Evolutionary conservation across 768 basidiomycete species (phyloP).

Genomic region (Leccinellum albellum): DNA sequence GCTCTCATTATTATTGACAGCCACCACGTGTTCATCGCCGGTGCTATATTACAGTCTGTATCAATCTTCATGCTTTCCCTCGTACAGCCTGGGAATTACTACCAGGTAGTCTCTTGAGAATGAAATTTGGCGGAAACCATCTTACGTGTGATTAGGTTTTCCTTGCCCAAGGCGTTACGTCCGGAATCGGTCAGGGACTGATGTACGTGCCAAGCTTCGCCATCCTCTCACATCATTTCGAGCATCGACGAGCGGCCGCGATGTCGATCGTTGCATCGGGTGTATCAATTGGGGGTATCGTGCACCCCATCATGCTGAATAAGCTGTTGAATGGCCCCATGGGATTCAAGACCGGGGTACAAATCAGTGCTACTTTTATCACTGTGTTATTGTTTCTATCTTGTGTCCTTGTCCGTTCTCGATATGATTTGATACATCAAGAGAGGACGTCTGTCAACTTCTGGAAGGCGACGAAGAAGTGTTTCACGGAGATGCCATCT

Average conservation of each 20-base stretch:
- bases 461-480: constrained; percentile 21
- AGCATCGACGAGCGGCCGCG: constrained; percentile 36
- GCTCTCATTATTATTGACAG: neutral
- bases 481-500: constrained; percentile 21
- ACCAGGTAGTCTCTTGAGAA: constrained; percentile 26
- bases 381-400: constrained; percentile 35
- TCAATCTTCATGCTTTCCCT: constrained; percentile 38
- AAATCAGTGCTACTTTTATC: constrained; percentile 38
- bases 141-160: constrained; percentile 29
- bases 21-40: constrained; percentile 15
- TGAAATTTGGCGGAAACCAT: neutral
- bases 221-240: constrained; percentile 45
- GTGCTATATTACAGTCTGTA: constrained; percentile 24
- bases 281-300: constrained; percentile 49
- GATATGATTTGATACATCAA: constrained; percentile 13
- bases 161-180: constrained; percentile 41
- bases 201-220: constrained; percentile 43
- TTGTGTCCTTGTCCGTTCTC: constrained; percentile 36
- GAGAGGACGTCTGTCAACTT: neutral
- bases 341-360: constrained; percentile 42
- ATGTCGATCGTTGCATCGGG: constrained; percentile 46
- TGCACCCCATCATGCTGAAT: constrained; percentile 63
- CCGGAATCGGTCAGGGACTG: constrained; percentile 41
- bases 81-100: constrained; percentile 32
- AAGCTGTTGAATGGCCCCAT: constrained; percentile 35